These are phyloP conservation scores for Chaetomium olivaceum DNA, from an alignment of 2,329 filamentous ascomycete species.

Conservation along the genomic window DNA sequence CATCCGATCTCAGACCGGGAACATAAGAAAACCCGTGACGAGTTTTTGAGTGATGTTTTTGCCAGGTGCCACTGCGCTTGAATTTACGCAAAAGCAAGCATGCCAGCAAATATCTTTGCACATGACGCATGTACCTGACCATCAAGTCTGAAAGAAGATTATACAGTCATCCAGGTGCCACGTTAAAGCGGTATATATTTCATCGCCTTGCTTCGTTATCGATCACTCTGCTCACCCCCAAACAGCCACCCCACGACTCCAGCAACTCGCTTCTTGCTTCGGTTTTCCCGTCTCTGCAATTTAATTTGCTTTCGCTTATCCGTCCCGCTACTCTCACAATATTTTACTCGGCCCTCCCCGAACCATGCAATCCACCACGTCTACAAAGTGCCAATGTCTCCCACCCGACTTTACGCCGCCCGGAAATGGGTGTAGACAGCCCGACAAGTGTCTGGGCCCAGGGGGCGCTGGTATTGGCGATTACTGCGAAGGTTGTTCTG, in stretches of 20 bases:
- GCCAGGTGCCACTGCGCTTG: neutral
- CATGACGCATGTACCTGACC: neutral
- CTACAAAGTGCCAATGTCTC: neutral
- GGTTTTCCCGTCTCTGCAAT: neutral
- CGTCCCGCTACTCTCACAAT: neutral
- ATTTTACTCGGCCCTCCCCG: neutral
- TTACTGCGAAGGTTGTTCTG: neutral
- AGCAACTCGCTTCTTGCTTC: neutral
- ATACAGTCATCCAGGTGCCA: neutral
- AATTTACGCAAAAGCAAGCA: neutral
- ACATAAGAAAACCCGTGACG: neutral
- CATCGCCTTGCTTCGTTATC: neutral
- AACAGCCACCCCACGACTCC: neutral
- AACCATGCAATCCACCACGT: neutral
- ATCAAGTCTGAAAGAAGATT: neutral
- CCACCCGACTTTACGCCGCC: neutral
- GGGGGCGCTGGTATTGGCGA: neutral
- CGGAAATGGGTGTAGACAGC: neutral
- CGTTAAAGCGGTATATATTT: neutral
- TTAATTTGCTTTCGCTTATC: neutral
- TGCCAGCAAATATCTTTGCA: neutral
- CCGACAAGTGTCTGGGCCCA: neutral
- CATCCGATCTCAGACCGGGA: neutral
- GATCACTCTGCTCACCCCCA: no score
- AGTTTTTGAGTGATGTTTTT: neutral